Percentiles rank a stretch among this genome's conserved stretches.
phyloP scores from a whole-genome alignment of 2,329 filamentous ascomycete genomes.

The Penicillium glabrum region DNA sequence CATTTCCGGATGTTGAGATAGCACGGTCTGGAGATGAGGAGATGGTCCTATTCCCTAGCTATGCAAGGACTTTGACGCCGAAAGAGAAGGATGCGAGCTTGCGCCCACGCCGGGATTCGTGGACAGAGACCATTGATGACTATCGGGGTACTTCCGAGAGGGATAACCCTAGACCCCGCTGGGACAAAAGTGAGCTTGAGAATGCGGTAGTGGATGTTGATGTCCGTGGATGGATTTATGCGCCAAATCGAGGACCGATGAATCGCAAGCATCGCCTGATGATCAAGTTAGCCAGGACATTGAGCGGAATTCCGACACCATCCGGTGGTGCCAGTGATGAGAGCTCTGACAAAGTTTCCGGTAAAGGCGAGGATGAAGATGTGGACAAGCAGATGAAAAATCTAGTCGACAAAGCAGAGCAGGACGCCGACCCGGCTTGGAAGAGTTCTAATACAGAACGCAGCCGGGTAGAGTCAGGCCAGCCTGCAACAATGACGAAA shows the following conservation, averaged over 20 bases:
- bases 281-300: constrained; percentile 78
- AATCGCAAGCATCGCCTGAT: constrained; percentile 83
- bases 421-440: constrained; percentile 68
- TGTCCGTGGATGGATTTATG: constrained; percentile 92
- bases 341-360: constrained; percentile 37
- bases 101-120: constrained; percentile 29
- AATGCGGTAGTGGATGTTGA: constrained; percentile 90
- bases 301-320: constrained; percentile 81
- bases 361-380: constrained; percentile 59
- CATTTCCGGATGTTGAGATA: constrained; percentile 83
- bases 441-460: constrained; percentile 57
- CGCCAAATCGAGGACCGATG: constrained; percentile 79
- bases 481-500: constrained; percentile 57
- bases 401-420: constrained; percentile 70
- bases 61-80: constrained; percentile 69
- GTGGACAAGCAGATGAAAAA: constrained; percentile 74
- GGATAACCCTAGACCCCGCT: constrained; percentile 70
- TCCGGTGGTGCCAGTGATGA: constrained; percentile 35
- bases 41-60: constrained; percentile 93
- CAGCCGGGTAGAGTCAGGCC: constrained; percentile 49
- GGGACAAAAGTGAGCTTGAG: constrained; percentile 76
- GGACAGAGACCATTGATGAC: constrained; percentile 34
- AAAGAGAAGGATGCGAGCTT: constrained; percentile 41
- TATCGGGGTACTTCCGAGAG: constrained; percentile 43
- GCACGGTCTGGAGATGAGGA: constrained; percentile 79